Evolutionary conservation across 1,284 basidiomycete genomes (phyloP), one percentile per base, ranked within the genome.

Genomic region (Microbotryomycetes sp.): DNA sequence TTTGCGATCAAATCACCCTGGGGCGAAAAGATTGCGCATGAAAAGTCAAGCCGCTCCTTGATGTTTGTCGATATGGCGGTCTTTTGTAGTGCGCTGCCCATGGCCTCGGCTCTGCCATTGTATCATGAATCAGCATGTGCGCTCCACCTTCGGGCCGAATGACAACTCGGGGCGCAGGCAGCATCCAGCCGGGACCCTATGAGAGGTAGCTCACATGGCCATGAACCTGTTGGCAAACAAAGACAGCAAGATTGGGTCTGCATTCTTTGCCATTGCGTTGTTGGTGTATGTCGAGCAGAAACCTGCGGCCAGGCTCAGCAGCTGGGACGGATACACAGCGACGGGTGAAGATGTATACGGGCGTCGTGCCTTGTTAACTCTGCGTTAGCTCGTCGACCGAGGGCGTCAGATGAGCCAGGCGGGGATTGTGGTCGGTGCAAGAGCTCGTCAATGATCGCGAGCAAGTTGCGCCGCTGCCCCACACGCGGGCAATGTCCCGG

Each of bases 221-320:
- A 91, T 91, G 79, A 91, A 92, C 57, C 91, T 85, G 72, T 93
- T 91, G 26, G 89, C 88, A 71, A 93, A 93, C 29, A 94, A 81
- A 0, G 89, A 91, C 57, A 94, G 81, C 41, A 92, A 77, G 68
- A 94, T 91, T 1, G 90, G 89, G 74, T 94, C 91, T 3, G 64
- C 54, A n/a, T 53, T 57, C 31, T 53, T 52, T 5, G 41, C 21
- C n/a, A 48, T 45, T 24, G 47, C 27, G 21, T 47, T 29, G 9
- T 5, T 31, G 49, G 30, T 28, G 24, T 41, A 51, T 26, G 15
- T 9, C 35, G 35, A 41, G 35, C 35, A 41, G 18, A 18, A 41
- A 18, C n/a, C n/a, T n/a, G n/a, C n/a, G n/a, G n/a, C n/a, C n/a
- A n/a, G n/a, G n/a, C n/a, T n/a, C n/a, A n/a, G n/a, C n/a, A n/a